phyloP scores from a whole-genome alignment of 2,329 filamentous ascomycete species.

The Orbilia oligospora region DNA sequence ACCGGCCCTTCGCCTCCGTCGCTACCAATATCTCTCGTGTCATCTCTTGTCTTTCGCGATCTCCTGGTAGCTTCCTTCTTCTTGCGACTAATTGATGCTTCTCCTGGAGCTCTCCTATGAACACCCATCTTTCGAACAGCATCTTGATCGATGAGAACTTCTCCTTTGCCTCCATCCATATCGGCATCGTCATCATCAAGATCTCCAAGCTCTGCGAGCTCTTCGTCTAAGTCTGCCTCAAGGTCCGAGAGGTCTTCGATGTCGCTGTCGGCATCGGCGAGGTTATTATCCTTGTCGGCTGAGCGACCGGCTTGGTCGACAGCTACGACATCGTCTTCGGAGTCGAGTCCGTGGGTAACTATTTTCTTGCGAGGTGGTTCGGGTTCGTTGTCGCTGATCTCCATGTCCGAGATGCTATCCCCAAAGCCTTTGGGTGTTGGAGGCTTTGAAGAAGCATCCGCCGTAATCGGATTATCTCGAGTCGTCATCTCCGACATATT shows the following conservation, averaged over 20 bases:
- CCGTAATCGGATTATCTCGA: slow-evolving; percentile 26
- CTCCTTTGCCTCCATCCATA: slow-evolving; percentile 20
- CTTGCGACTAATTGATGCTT: slow-evolving; percentile 77
- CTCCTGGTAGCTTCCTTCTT: slow-evolving; percentile 73
- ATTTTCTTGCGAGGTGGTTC: slow-evolving; percentile 44
- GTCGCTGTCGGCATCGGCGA: slow-evolving; percentile 79
- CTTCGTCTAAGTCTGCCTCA: slow-evolving; percentile 73
- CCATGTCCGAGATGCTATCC: slow-evolving; percentile 44
- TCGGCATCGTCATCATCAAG: slow-evolving; percentile 40
- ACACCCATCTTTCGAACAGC: slow-evolving; percentile 42
- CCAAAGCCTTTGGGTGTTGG: slow-evolving; percentile 27
- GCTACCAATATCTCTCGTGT: slow-evolving; percentile 16
- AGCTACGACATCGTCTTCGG: slow-evolving; percentile 44
- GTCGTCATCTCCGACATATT: slow-evolving; percentile 48
- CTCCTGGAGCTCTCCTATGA: slow-evolving; percentile 65
- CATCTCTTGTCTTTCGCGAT: slow-evolving; percentile 65
- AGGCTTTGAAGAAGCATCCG: slow-evolving; percentile 41
- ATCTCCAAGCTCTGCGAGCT: slow-evolving; percentile 65
- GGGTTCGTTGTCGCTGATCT: slow-evolving; percentile 54
- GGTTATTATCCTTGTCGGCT: slow-evolving; percentile 73
- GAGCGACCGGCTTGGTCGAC: slow-evolving; percentile 65
- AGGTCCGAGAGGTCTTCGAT: slow-evolving; percentile 80
- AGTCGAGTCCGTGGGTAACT: slow-evolving; percentile 35
- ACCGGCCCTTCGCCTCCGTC: slow-evolving; percentile 26
- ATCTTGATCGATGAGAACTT: slow-evolving; percentile 42